Evolutionary conservation across 1,284 basidiomycete species (phyloP), one percentile per base, ranked within the genome.

Genomic region (Vanrija humicola): DNA sequence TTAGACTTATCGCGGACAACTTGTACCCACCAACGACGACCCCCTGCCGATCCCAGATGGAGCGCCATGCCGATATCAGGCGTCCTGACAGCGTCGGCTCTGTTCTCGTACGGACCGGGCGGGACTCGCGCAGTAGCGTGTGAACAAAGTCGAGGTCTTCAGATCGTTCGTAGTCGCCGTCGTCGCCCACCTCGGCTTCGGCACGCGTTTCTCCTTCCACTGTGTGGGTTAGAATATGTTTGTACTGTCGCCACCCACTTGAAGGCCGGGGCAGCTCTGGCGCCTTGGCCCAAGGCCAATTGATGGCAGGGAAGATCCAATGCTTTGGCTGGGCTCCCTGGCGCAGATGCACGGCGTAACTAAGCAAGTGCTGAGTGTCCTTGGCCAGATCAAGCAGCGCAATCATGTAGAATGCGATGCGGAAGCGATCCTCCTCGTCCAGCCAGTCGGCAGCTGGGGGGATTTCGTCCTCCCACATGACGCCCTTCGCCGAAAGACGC

Each of bases 401-500:
- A 6, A 68, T 70, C 72, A 74, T 70, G 58, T 72, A 70, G 50
- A 75, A 73, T 1, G 73, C 73, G 7, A 73, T 50, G 21, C 72
- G 61, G 54, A 72, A 75, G 12, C 68, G 59, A 38, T 73, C 73
- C 38, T 67, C 60, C 43, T 66, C 65, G 18, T 60, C 60, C n/a
- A 69, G 56, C 61, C 61, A 62, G 50, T 62, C 61, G n/a, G 46
- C 46, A 7, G 44, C 21, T 18, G 48, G 45, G 9, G 34, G 34
- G 39, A 59, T 43, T 23, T 62, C 49, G 42, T 62, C 61, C 43
- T 54, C 57, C 25, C 59, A 62, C 21, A 49, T 43, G n/a, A 62
- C 56, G 6, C 43, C 39, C 21, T 45, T 40, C 8, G 39, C 28
- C 12, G 38, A 39, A 4, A 47, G 39, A 12, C 38, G 52, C 6